Base-by-base conservation (phyloP, 2,329 filamentous ascomycete species). In the Ophiocordyceps camponoti-leonardi region DNA sequence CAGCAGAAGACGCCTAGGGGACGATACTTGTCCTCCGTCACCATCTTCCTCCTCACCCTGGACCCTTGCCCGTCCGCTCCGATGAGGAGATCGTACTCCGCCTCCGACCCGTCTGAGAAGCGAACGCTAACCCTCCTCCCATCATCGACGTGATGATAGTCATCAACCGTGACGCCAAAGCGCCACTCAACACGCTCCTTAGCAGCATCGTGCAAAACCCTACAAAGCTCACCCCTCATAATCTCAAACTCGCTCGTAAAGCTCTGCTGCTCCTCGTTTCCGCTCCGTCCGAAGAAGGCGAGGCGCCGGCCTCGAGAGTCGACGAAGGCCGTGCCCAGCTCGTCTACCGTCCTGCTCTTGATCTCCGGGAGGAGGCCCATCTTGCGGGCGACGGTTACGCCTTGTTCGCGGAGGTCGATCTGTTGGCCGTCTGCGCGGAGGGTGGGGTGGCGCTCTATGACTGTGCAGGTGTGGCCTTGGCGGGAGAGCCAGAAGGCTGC, bases 181-280 rank as follows among this genome's bases (percentile, higher is more conserved):
- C 51, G 33, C 47, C 57, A 62, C 28, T 48, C 49, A 14, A 51
- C 52, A 4, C 46, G 51, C 13, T 56, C 49, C 11, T 55, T 49
- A 20, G 60, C 63, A 18, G 51, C 57, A 0, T 73, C 62, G 50
- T 70, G 69, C 1, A 79, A 54, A 2, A 78, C 59, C 12, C 60
- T 56, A 4, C 67, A 66, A n/a, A 80, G 52, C 45, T 77, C 71
- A 0, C 71, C 73, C 10, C 75, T 63, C 65, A 80, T 71, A 43
- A 80, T 71, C 58, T 80, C 76, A 48, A 66, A 77, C 46, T 80
- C 75, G 48, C 66, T 69, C 0, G 69, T 73, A 23, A 75, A 56
- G 10, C 57, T 59, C 52, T 73, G 68, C 30, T 50, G 52, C 0
- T 67, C 65, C 45, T 63, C 57, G 4, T 66, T 67, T 0, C 65